Evolutionary conservation across 2,329 filamentous ascomycete species (phyloP), one percentile per base, ranked within the genome.

Genomic region (Phoma herbarum): DNA sequence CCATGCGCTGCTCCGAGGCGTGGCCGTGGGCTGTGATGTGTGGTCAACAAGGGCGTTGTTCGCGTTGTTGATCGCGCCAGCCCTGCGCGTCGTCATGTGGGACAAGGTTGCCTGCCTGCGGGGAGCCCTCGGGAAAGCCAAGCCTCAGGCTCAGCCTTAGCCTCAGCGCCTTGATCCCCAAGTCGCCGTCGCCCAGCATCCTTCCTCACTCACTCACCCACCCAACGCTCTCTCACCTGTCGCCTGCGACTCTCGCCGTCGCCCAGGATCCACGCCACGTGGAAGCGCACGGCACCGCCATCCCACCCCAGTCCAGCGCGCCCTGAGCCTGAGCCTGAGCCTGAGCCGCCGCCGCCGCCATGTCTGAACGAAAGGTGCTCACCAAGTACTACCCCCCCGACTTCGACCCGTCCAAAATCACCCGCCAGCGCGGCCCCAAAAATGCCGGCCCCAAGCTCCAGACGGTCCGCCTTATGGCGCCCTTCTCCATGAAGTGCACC

Each of bases 391-490:
- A 88, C 67, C 79, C 90, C 78, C 82, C 89, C 4, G 92, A 98
- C 77, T 99, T 98, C 78, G 95, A 99, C 78, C 94, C 94, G 12
- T 88, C 88, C 25, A 88, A 90, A 70, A 73, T 98, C 78, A 84
- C 85, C 25, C 88, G 91, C 18, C 85, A 85, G 43, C 88, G 87
- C 61, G 88, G 82, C 26, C 86, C 88, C 9, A 93, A 93, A 75
- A 82, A 87, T 55, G 84, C 85, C 7, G 93, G 92, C 0, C 91
- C 92, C 0, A 92, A 92, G 68, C 85, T 92, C 9, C 92, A 96
- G 72, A 92, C 90, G 0, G 93, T 98, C 52, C 89, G 93, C 43
- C 83, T 98, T 31, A 97, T 97, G 92, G 90, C 91, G 0, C 92
- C 92, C 4, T 95, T 93, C 79, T 87, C 85, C 50, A 92, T 93